Evolutionary conservation across 495 filamentous ascomycete genomes (phyloP).

Genomic region (Hypoxylon perforatum): DNA sequence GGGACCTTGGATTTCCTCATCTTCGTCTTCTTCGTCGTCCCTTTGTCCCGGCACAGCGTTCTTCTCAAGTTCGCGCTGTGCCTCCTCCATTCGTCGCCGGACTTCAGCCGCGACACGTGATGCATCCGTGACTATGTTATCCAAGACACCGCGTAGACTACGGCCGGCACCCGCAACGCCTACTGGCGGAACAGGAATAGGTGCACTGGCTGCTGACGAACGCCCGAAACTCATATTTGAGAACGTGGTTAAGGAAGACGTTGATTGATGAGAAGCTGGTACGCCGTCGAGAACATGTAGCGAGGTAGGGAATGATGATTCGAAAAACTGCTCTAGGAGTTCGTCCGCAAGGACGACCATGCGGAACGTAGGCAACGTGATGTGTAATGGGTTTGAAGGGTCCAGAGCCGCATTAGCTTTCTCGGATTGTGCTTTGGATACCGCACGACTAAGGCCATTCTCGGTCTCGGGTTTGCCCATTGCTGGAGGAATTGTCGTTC

Average conservation of each 20-base stretch:
- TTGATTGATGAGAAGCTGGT: slow-evolving; percentile 50
- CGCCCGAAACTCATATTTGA: slow-evolving; percentile 70
- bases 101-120: slow-evolving; percentile 96
- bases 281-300: slow-evolving; percentile 65
- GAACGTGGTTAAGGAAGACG: slow-evolving; percentile 81
- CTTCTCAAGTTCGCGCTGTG: slow-evolving; percentile 83
- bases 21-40: slow-evolving; percentile 80
- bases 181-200: slow-evolving; percentile 50
- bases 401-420: slow-evolving; percentile 90
- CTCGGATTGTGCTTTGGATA: slow-evolving; percentile 66
- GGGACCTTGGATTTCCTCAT: slow-evolving; percentile 67
- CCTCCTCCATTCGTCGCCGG: slow-evolving; percentile 90
- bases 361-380: slow-evolving; percentile 96
- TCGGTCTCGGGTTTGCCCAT: slow-evolving; percentile 41
- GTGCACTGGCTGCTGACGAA: slow-evolving; percentile 43
- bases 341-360: slow-evolving; percentile 99
- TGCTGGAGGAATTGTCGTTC: slow-evolving; percentile 33
- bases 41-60: slow-evolving; percentile 72
- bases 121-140: slow-evolving; percentile 96
- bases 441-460: slow-evolving; percentile 46
- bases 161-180: slow-evolving; percentile 69
- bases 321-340: slow-evolving; percentile 94
- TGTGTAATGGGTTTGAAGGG: slow-evolving; percentile 89
- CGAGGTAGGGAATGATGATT: slow-evolving; percentile 78
- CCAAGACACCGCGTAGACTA: slow-evolving; percentile 88